Percentiles rank a stretch among this genome's conserved stretches.
phyloP scores from a whole-genome alignment of 2,329 filamentous ascomycete species.

The Sclerotinia nivalis region DNA sequence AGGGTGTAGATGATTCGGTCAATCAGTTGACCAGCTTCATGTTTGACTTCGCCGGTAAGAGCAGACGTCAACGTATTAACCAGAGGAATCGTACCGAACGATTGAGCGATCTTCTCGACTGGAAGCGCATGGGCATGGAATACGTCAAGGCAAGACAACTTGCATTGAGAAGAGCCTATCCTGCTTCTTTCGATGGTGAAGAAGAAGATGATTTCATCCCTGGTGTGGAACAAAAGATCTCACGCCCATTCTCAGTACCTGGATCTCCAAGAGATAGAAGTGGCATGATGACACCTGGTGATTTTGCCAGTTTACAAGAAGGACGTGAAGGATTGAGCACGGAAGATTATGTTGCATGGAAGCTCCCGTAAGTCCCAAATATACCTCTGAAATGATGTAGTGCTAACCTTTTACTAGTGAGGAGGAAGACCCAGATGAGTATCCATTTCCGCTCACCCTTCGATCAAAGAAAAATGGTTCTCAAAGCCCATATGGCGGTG shows the following conservation, averaged over 20 bases:
- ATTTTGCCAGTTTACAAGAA: conserved; percentile 95
- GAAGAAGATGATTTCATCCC: conserved; percentile 90
- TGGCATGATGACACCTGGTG: conserved; percentile 98
- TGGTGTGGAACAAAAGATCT: conserved; percentile 92
- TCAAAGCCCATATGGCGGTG: conserved; percentile 38
- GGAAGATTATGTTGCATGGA: conserved; percentile 98
- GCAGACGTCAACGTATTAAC: conserved; percentile 94
- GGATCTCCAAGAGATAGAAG: conserved; percentile 87
- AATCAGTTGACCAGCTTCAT: conserved; percentile 91
- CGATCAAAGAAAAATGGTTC: conserved; percentile 46
- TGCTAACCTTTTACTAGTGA: conserved; percentile 57
- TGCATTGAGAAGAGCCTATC: conserved; percentile 88
- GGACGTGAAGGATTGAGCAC: conserved; percentile 89
- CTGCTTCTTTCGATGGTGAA: conserved; percentile 75
- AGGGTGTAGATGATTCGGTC: conserved; percentile 95
- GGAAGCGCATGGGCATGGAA: conserved; percentile 99
- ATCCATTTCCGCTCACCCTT: conserved; percentile 69
- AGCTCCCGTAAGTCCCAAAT: conserved; percentile 77
- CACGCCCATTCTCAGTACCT: conserved; percentile 87
- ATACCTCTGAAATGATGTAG: not conserved
- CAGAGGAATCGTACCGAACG: conserved; percentile 96
- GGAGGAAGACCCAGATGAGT: conserved; percentile 86
- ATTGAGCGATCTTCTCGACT: conserved; percentile 91
- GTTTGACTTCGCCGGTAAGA: conserved; percentile 93
- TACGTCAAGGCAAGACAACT: conserved; percentile 97